Evolutionary conservation across 2,329 filamentous ascomycete species (phyloP).

Genomic region (Aureobasidium leucospermi): DNA sequence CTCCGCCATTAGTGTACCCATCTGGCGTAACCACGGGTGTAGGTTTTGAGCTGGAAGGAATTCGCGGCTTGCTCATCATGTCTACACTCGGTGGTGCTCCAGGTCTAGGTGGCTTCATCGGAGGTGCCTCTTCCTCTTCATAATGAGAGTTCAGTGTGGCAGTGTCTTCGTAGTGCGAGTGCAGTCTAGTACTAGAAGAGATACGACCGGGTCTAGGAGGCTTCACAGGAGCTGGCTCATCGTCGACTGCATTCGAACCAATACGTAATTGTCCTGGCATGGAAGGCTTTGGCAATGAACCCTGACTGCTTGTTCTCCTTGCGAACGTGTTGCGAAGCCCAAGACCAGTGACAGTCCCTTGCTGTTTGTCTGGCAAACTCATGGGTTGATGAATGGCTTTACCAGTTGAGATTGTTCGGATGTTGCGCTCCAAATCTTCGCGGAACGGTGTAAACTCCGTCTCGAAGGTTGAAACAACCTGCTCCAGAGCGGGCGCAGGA

Average conservation of each 20-base stretch:
- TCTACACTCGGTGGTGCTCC: conserved; percentile 19
- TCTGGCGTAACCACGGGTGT: not conserved
- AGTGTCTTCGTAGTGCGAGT: not conserved
- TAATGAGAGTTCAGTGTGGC: not conserved
- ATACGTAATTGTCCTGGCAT: not conserved
- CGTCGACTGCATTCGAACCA: conserved; percentile 18
- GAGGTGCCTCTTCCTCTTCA: conserved; percentile 27
- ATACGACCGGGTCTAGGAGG: conserved; percentile 26
- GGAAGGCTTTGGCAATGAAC: conserved; percentile 11
- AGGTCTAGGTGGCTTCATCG: conserved; percentile 28
- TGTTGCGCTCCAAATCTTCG: conserved; percentile 55
- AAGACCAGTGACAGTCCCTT: conserved; percentile 39
- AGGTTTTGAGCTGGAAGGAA: conserved; percentile 12
- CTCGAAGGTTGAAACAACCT: conserved; percentile 62
- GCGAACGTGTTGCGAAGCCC: conserved; percentile 35
- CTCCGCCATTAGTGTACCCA: conserved; percentile 9
- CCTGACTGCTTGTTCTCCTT: conserved; percentile 13
- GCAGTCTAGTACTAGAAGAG: not conserved
- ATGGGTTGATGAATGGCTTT: conserved; percentile 57
- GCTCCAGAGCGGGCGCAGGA: conserved; percentile 63
- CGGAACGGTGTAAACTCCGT: conserved; percentile 56
- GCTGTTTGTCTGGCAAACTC: conserved; percentile 39
- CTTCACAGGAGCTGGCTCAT: conserved; percentile 26
- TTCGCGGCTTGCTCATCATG: conserved; percentile 15
- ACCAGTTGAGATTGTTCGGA: conserved; percentile 57